Evolutionary conservation across 1,284 basidiomycete species (phyloP).

Genomic region (Leccinum variabile): DNA sequence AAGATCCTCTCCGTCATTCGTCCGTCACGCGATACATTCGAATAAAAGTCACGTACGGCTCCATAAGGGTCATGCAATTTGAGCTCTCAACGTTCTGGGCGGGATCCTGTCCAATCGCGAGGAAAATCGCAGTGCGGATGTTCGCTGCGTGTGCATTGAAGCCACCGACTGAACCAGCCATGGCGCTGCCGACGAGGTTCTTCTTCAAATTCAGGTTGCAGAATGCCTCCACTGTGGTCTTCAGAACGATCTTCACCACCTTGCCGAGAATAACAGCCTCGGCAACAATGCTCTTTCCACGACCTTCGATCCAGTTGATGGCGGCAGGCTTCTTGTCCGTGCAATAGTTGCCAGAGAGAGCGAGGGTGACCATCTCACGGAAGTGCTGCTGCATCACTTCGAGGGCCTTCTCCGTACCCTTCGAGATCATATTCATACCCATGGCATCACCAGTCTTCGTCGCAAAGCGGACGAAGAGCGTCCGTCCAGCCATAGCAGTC

Average conservation of each 20-base stretch:
- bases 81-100: conserved; percentile 99
- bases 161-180: conserved; percentile 96
- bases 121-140: conserved; percentile 93
- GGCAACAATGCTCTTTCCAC: conserved; percentile 96
- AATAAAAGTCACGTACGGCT: conserved; percentile 67
- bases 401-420: conserved; percentile 94
- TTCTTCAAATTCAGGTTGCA: conserved; percentile 97
- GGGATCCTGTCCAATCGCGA: conserved; percentile 98
- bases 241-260: conserved; percentile 87
- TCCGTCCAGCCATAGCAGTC: conserved; percentile 86
- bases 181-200: conserved; percentile 95
- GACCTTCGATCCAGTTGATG: conserved; percentile 98
- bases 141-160: conserved; percentile 99
- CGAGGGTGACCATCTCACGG: conserved; percentile 93
- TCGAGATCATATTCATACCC: conserved; percentile 99
- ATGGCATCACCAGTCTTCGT: conserved; percentile 97
- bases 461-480: conserved; percentile 93
- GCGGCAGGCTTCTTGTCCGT: conserved; percentile 34
- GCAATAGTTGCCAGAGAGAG: conserved; percentile 97
- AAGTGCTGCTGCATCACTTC: conserved; percentile 80
- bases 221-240: conserved; percentile 91
- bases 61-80: conserved; percentile 98
- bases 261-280: conserved; percentile 92
- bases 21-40: conserved; percentile 24
- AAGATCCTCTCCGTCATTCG: conserved; percentile 88